Evolutionary conservation across 768 basidiomycete species (phyloP).

Genomic region (Sarcodon aspratus): DNA sequence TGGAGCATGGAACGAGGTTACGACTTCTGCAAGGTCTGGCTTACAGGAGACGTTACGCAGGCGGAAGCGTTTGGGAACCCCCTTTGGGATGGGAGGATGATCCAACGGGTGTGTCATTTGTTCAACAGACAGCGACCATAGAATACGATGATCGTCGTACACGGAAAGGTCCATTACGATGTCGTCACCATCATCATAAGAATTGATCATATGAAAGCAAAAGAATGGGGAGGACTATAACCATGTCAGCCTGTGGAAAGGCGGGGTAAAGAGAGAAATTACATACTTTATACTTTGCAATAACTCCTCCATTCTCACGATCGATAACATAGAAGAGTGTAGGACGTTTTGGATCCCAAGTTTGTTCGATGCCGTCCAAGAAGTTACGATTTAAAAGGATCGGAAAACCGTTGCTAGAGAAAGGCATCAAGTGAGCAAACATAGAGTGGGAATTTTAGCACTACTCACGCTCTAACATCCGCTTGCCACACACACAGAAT

Average conservation of each 20-base stretch:
- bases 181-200: constrained; percentile 23
- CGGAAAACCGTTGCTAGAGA: constrained; percentile 6
- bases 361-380: constrained; percentile 18
- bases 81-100: constrained; percentile 11
- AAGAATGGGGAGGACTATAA: constrained; percentile 22
- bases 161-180: constrained; percentile 24
- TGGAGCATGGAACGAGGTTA: constrained; percentile 8
- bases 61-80: constrained; percentile 18
- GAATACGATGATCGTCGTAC: constrained; percentile 20
- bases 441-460: neutral
- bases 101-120: constrained; percentile 15
- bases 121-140: constrained; percentile 21
- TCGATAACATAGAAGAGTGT: constrained; percentile 27
- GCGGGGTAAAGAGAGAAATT: neutral
- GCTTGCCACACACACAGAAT: constrained; percentile 24
- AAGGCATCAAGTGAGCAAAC: neutral
- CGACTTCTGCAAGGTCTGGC: constrained; percentile 9
- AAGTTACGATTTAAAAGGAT: constrained; percentile 21
- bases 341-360: constrained; percentile 17
- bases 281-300: constrained; percentile 21
- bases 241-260: neutral
- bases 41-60: constrained; percentile 6
- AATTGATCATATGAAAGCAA: constrained; percentile 27
- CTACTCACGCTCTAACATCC: constrained; percentile 7
- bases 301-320: constrained; percentile 22